A percentile compares a stretch with the other conserved stretches of the same genome.
phyloP scores from a whole-genome alignment of 805 yeast genomes.

The Kuraishia capsulata region DNA sequence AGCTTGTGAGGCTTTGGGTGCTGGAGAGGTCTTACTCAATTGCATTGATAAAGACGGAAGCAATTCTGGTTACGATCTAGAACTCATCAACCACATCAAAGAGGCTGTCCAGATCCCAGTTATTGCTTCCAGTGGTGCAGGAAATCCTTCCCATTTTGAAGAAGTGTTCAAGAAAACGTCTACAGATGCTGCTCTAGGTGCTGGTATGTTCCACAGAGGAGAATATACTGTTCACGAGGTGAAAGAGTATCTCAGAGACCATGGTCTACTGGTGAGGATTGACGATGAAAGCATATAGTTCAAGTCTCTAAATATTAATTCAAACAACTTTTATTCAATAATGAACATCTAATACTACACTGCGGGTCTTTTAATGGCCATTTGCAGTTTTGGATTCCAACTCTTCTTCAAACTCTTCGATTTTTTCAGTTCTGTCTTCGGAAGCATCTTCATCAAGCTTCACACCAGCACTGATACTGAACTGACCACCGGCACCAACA shows the following conservation, averaged over 20 bases:
- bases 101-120: conserved; percentile 78
- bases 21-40: conserved; percentile 89
- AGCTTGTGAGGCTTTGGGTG: conserved; percentile 90
- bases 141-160: conserved; percentile 81
- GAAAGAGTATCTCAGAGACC: conserved; percentile 50
- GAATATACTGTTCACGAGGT: conserved; percentile 86
- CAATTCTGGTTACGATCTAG: conserved; percentile 88
- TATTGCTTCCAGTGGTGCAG: conserved; percentile 97
- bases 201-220: conserved; percentile 96
- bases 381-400: conserved; percentile 3
- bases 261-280: conserved; percentile 68
- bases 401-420: conserved; percentile 39
- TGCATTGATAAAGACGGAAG: conserved; percentile 97
- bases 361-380: no score
- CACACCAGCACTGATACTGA: conserved; percentile 79
- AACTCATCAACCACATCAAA: conserved; percentile 73
- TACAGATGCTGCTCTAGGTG: conserved; percentile 96
- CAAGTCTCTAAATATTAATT: no score
- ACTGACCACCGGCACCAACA: conserved; percentile 96
- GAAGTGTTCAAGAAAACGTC: conserved; percentile 77
- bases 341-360: background rate
- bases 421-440: conserved; percentile 40
- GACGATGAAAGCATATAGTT: conserved; percentile 24
- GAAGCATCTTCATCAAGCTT: conserved; percentile 45
- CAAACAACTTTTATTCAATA: background rate